phyloP scores from a whole-genome alignment of 2,329 filamentous ascomycete species.

The Tolypocladium ovalisporum region DNA sequence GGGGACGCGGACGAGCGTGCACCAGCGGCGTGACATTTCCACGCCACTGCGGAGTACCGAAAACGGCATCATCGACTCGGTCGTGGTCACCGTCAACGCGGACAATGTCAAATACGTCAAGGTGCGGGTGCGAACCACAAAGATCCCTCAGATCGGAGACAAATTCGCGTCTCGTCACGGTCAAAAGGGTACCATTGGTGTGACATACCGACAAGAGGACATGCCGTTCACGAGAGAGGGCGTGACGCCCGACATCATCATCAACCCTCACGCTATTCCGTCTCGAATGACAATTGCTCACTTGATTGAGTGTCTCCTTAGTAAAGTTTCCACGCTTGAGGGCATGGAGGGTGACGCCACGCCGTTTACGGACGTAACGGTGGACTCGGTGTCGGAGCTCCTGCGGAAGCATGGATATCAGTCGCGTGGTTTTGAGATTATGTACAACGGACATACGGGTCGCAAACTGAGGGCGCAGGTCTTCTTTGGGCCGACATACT shows the following conservation, averaged over 20 bases:
- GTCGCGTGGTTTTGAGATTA: conserved; percentile 91
- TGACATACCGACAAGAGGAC: conserved; percentile 94
- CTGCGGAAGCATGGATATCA: conserved; percentile 88
- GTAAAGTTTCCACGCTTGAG: conserved; percentile 87
- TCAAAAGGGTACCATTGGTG: conserved; percentile 98
- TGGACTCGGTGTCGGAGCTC: conserved; percentile 81
- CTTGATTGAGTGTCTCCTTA: conserved; percentile 97
- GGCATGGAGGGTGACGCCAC: conserved; percentile 96
- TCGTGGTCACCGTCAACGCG: conserved; percentile 86
- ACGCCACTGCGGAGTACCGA: conserved; percentile 92
- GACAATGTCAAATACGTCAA: conserved; percentile 95
- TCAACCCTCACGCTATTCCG: conserved; percentile 98
- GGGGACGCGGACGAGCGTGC: conserved; percentile 78
- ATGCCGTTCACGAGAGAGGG: conserved; percentile 97
- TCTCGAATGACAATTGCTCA: conserved; percentile 99
- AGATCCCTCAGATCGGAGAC: conserved; percentile 96
- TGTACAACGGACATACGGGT: conserved; percentile 98
- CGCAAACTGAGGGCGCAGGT: conserved; percentile 88
- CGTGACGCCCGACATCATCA: conserved; percentile 88
- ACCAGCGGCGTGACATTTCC: conserved; percentile 90
- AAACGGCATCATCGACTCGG: conserved; percentile 90
- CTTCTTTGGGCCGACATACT: conserved; percentile 96
- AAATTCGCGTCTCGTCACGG: conserved; percentile 99
- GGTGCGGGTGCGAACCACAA: conserved; percentile 92
- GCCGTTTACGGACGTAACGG: conserved; percentile 94